phyloP scores from a whole-genome alignment of 108 stramenopile genomes.

The Poteriospumella lacustris region DNA sequence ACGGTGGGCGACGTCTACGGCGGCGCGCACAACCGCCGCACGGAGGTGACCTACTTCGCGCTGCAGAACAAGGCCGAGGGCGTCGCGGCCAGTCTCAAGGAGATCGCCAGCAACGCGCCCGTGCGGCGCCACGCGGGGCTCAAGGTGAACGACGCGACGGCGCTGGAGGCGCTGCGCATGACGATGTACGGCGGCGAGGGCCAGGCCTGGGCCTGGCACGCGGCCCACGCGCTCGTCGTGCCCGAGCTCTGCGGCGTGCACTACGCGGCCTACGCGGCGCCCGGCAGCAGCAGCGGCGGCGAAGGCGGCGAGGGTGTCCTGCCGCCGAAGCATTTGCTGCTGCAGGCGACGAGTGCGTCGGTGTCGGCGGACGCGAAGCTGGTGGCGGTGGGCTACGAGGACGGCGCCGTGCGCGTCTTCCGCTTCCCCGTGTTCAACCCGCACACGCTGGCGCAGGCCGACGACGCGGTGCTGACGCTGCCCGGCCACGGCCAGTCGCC shows the following conservation, averaged over 20 bases:
- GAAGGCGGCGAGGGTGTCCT: background rate
- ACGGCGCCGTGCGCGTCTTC: background rate
- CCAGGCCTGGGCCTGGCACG: background rate
- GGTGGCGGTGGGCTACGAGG: slow-evolving; percentile 10
- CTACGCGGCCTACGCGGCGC: background rate
- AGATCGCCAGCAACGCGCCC: no score
- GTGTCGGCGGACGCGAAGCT: background rate
- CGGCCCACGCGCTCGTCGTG: background rate
- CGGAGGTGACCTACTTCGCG: background rate
- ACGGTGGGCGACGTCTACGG: background rate
- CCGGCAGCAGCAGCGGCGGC: background rate
- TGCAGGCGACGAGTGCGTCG: background rate
- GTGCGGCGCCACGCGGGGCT: background rate
- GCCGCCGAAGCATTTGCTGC: no score
- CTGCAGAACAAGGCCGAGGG: background rate
- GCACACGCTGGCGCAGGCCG: background rate
- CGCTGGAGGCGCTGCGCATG: background rate
- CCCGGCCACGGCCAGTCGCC: background rate
- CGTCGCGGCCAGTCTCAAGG: no score
- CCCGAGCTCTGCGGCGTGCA: background rate
- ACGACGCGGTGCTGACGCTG: background rate
- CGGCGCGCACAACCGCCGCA: background rate
- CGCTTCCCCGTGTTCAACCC: background rate
- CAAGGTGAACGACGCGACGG: background rate
- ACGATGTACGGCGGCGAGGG: no score